Evolutionary conservation across 345 rosid species (phyloP).

Genomic region (Salix dunnii): DNA sequence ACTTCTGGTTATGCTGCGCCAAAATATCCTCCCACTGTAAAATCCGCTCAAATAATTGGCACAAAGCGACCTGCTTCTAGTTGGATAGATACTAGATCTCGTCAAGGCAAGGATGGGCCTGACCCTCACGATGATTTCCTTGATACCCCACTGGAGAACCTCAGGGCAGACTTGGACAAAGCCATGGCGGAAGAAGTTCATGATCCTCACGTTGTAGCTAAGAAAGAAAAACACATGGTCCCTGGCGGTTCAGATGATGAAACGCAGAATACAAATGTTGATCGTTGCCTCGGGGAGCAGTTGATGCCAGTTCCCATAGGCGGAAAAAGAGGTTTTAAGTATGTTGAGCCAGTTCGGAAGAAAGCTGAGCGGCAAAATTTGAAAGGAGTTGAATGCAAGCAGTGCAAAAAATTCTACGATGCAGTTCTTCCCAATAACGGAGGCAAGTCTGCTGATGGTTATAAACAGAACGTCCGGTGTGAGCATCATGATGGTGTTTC

Average conservation of each 20-base stretch:
- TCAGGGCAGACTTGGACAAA: constrained; percentile 45
- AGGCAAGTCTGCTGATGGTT: constrained; percentile 26
- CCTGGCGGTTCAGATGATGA: constrained; percentile 54
- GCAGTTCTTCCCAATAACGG: constrained; percentile 65
- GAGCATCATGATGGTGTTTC: constrained; percentile 95
- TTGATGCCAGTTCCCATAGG: constrained; percentile 32
- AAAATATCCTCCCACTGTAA: constrained; percentile 32
- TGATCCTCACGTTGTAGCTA: constrained; percentile 8
- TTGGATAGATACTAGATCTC: constrained; percentile 79
- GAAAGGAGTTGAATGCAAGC: constrained; percentile 81
- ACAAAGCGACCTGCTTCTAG: constrained; percentile 59
- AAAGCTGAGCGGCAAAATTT: constrained; percentile 66
- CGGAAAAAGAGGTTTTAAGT: constrained; percentile 55
- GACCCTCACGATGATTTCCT: constrained; percentile 94
- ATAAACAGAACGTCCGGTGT: constrained; percentile 45
- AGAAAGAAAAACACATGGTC: constrained; percentile 21
- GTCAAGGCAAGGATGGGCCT: constrained; percentile 43
- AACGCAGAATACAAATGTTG: constrained; percentile 62
- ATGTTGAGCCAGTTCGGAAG: constrained; percentile 76
- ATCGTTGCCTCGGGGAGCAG: constrained; percentile 35
- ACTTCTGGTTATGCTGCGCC: constrained; percentile 16
- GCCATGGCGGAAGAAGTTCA: constrained; percentile 31
- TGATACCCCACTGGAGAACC: constrained; percentile 66
- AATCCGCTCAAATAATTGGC: constrained; percentile 44
- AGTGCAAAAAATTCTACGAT: constrained; percentile 91